Evolutionary conservation across 2,329 filamentous ascomycete species (phyloP).

Genomic region (Sclerotinia glacialis): DNA sequence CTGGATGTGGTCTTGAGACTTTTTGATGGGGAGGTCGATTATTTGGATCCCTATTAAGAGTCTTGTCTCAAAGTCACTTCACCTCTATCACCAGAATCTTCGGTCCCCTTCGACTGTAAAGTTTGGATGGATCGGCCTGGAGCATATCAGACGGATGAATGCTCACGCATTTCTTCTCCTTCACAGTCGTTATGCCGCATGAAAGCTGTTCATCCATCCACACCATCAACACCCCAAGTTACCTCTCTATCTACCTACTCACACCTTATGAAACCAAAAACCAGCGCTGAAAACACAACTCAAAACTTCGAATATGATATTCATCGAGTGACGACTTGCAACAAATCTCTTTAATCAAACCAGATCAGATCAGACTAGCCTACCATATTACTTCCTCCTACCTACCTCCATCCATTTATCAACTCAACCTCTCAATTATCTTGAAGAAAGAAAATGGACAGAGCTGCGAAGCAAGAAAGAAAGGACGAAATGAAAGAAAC

Average conservation of each 20-base stretch:
- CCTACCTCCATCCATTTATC: too few species aligned
- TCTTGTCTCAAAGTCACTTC: constrained; percentile 22
- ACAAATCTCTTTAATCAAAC: background rate
- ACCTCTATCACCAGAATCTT: constrained; percentile 17
- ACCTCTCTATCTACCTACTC: background rate
- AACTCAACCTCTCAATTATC: too few species aligned
- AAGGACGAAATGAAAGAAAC: background rate
- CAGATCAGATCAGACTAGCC: background rate
- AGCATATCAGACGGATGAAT: constrained; percentile 28
- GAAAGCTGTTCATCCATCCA: constrained; percentile 28
- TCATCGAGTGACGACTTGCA: constrained; percentile 1
- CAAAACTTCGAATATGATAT: background rate
- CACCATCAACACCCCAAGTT: background rate
- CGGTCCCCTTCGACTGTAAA: constrained; percentile 6
- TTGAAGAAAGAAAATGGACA: too few species aligned
- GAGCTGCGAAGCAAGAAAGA: too few species aligned
- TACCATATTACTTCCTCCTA: too few species aligned
- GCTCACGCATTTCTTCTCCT: constrained; percentile 33
- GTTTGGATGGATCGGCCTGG: background rate
- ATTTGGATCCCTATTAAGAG: constrained; percentile 36
- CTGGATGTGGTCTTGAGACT: constrained; percentile 37
- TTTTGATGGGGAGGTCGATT: constrained; percentile 38
- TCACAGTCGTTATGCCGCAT: constrained; percentile 32
- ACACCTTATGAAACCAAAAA: background rate
- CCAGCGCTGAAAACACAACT: background rate